Evolutionary conservation across 2,329 filamentous ascomycete genomes (phyloP).

Genomic region (Coniochaeta sp.): DNA sequence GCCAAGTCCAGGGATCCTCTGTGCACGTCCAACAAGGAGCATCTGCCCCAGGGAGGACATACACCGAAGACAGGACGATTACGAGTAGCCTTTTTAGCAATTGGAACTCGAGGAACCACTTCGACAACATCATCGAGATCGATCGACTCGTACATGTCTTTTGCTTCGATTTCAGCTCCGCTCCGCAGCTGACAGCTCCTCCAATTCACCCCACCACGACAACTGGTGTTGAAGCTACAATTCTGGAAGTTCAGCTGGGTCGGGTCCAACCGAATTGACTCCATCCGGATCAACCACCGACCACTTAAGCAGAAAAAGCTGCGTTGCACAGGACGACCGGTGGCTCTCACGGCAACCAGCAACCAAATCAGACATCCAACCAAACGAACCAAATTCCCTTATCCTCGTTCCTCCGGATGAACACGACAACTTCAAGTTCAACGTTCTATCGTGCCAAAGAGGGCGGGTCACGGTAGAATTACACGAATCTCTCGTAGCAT

Average conservation of each 20-base stretch:
- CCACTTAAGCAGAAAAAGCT: constrained; percentile 2
- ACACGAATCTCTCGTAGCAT: neutral
- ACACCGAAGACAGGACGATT: neutral
- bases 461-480: neutral
- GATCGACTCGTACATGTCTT: neutral
- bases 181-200: neutral
- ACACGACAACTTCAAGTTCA: neutral
- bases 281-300: neutral
- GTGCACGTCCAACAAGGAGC: neutral
- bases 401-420: neutral
- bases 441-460: neutral
- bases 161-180: neutral
- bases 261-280: neutral
- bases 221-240: neutral
- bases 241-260: neutral
- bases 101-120: neutral
- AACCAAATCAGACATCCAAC: neutral
- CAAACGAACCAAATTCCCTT: neutral
- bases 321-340: constrained; percentile 3
- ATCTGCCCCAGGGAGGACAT: neutral
- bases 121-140: neutral
- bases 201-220: neutral
- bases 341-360: neutral
- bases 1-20: neutral
- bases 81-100: neutral